Conservation (phyloP, 2,329 filamentous ascomycete species). For the Exophiala bonariae region DNA sequence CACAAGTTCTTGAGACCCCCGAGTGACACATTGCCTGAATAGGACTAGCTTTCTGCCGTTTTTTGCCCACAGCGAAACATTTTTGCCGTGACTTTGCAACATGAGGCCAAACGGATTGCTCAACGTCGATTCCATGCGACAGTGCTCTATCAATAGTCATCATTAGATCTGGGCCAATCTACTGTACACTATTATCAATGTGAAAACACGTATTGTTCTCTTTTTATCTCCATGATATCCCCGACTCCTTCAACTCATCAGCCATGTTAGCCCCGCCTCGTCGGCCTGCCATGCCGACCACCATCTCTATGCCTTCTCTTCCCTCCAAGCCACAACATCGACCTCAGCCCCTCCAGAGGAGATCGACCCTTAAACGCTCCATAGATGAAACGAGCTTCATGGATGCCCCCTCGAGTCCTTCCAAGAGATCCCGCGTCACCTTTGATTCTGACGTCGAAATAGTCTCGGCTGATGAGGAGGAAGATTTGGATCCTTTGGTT, state of each 20-base stretch:
- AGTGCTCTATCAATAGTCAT: no score
- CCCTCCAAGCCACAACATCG: conserved; percentile 9
- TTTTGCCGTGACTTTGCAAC: conserved; percentile 7
- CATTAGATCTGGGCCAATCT: no score
- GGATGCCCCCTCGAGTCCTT: conserved; percentile 32
- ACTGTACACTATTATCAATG: no score
- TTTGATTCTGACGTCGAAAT: conserved; percentile 42
- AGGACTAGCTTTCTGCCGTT: conserved; percentile 11
- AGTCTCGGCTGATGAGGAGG: conserved; percentile 29
- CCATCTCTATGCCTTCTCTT: conserved; percentile 15
- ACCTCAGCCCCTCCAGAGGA: conserved; percentile 14
- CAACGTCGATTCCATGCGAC: no score
- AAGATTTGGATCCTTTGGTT: conserved; percentile 36
- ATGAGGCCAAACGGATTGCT: not conserved
- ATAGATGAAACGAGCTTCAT: conserved; percentile 26
- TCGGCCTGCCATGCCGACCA: conserved; percentile 22
- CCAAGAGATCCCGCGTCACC: conserved; percentile 44
- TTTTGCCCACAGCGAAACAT: conserved; percentile 15
- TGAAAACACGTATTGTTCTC: conserved; percentile 2
- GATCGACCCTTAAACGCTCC: conserved; percentile 27
- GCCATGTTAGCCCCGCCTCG: conserved; percentile 25
- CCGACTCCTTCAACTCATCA: not conserved
- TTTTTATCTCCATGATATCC: not conserved
- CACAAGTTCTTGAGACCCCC: not conserved
- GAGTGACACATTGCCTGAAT: conserved; percentile 6